Evolutionary conservation across 2,329 filamentous ascomycete genomes (phyloP).

Genomic region (Pseudocercospora vitis): DNA sequence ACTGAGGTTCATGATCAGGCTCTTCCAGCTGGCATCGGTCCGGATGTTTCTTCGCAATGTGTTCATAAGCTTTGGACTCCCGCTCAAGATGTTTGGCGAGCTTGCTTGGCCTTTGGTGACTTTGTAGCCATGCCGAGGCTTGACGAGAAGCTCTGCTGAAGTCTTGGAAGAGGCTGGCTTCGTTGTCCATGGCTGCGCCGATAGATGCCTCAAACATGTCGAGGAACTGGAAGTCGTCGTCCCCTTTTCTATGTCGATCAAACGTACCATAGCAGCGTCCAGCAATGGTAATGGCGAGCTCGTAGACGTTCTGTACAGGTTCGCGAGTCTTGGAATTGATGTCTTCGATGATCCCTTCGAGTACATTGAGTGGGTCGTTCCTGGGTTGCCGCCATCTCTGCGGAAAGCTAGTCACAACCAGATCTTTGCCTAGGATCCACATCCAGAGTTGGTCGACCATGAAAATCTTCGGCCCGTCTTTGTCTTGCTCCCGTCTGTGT

Average conservation of each 20-base stretch:
- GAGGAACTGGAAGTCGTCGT: slow-evolving; percentile 63
- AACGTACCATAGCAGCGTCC: slow-evolving; percentile 51
- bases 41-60: slow-evolving; percentile 48
- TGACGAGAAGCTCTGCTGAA: slow-evolving; percentile 61
- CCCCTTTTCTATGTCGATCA: slow-evolving; percentile 52
- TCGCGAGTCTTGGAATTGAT: slow-evolving; percentile 65
- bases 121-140: slow-evolving; percentile 45
- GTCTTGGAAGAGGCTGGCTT: slow-evolving; percentile 54
- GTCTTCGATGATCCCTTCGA: slow-evolving; percentile 64
- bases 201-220: slow-evolving; percentile 59
- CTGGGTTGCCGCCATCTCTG: slow-evolving; percentile 61
- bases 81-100: slow-evolving; percentile 23
- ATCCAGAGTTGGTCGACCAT: slow-evolving; percentile 65
- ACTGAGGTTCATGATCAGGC: slow-evolving; percentile 39
- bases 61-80: slow-evolving; percentile 22
- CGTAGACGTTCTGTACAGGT: slow-evolving; percentile 60
- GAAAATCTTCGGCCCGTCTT: slow-evolving; percentile 28
- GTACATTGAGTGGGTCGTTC: slow-evolving; percentile 62
- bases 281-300: slow-evolving; percentile 61
- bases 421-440: slow-evolving; percentile 59
- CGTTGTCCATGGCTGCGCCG: slow-evolving; percentile 48
- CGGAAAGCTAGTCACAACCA: slow-evolving; percentile 61
- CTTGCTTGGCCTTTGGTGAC: slow-evolving; percentile 20
- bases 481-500: slow-evolving; percentile 17
- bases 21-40: slow-evolving; percentile 14